Conservation (phyloP, 2,329 filamentous ascomycete species). For the Fusarium paranaense region DNA sequence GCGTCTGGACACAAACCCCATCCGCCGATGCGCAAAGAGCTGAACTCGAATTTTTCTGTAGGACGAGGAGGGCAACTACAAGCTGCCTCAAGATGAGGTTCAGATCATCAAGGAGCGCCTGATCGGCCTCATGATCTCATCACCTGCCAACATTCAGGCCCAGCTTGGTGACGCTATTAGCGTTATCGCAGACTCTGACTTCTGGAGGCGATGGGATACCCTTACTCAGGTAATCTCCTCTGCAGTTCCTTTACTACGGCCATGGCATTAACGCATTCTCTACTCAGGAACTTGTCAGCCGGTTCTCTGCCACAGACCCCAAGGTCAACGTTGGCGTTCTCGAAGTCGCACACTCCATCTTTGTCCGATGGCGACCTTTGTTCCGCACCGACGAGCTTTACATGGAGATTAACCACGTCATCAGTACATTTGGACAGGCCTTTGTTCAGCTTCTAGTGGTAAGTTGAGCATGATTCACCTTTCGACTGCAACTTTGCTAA, state of each 20-base stretch:
- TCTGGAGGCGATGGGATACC: constrained; percentile 97
- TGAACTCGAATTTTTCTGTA: constrained; percentile 48
- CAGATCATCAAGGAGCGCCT: constrained; percentile 92
- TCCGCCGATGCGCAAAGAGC: constrained; percentile 24
- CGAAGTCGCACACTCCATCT: constrained; percentile 98
- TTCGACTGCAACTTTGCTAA: constrained; percentile 23
- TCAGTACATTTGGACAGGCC: constrained; percentile 83
- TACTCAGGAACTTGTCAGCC: constrained; percentile 82
- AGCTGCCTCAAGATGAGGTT: constrained; percentile 85
- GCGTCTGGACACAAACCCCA: constrained; percentile 48
- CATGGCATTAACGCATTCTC: constrained; percentile 12
- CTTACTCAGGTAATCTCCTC: constrained; percentile 75
- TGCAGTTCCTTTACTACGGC: too few relatives aligned
- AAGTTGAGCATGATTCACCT: constrained; percentile 43
- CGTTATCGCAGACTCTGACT: constrained; percentile 97
- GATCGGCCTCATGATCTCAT: constrained; percentile 95
- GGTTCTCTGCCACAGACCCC: constrained; percentile 84
- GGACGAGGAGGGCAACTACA: constrained; percentile 95
- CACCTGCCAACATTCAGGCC: constrained; percentile 86
- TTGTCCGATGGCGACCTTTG: constrained; percentile 93
- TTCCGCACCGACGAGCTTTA: constrained; percentile 94
- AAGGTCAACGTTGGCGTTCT: constrained; percentile 93
- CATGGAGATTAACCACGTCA: constrained; percentile 95
- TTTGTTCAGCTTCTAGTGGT: constrained; percentile 85
- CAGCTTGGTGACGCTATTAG: constrained; percentile 97